Evolutionary conservation across 2,329 filamentous ascomycete genomes (phyloP), one percentile per base, ranked within the genome.

Genomic region (Diaporthe amygdali): DNA sequence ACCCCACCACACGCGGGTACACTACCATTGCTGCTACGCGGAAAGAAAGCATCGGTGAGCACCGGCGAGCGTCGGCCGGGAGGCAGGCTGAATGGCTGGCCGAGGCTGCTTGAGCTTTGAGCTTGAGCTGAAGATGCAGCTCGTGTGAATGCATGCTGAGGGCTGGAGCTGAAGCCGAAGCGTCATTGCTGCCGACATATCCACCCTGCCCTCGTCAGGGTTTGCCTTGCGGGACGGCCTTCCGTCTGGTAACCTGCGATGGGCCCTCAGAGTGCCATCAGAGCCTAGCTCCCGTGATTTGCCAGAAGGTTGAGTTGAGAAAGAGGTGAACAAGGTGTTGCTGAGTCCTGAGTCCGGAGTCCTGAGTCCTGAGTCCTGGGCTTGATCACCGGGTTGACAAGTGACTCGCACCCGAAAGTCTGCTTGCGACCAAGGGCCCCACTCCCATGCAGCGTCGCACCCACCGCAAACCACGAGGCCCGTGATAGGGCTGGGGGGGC

Each of bases 391-490:
- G 51, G 39, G 20, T 46, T 49, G 30, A 59, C 66, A 55, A 59
- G 52, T 68, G 66, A 47, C 66, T 59, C 52, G 66, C 32, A 68
- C 66, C 52, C 66, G 66, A 49, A 61, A 68, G 47, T 34, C 47
- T 54, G 66, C 27, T 52, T 12, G 37, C 41, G 39, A 46, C 56
- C 37, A 30, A 30, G 22, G 66, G 41, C n/a, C 32, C 66, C 66
- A 68, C 66, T 47, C 39, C 25, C 41, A 44, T 68, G 66, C 52
- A 68, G 66, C 52, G 34, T 59, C 15, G 66, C 66, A 68, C 37
- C 66, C 66, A 68, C 66, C 34, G 12, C 41, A 63, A 47, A 68
- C 66, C 66, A 68, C 66, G 66, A 68, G 66, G 66, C 52, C 66
- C 66, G 52, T 68, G 66, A 68, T 68, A 68, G 66, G 66, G 66